These are phyloP conservation scores for Globisporangium paddicum DNA, from an alignment of 352 stramenopile genomes.

Conservation along the genomic window DNA sequence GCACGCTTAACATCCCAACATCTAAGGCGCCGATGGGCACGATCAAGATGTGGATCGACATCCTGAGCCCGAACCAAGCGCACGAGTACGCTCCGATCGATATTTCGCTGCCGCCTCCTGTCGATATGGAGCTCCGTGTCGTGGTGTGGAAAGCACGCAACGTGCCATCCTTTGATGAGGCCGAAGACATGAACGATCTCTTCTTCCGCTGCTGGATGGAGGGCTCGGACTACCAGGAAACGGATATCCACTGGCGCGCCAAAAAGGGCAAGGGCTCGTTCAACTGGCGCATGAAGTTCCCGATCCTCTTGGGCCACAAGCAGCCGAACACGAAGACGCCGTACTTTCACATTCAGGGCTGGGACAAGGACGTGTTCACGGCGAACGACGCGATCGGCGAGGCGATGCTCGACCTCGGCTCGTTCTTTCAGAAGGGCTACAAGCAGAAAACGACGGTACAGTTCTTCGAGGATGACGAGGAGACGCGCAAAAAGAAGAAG, in stretches of 20 bases:
- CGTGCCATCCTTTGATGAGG: conserved; percentile 76
- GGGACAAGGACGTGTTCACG: conserved; percentile 93
- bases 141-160: conserved; percentile 92
- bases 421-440: conserved; percentile 74
- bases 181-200: conserved; percentile 91
- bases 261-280: conserved; percentile 93
- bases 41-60: conserved; percentile 90
- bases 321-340: conserved; percentile 87
- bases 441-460: conserved; percentile 72
- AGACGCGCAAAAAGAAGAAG: conserved; percentile 73
- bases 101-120: conserved; percentile 74
- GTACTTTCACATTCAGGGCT: conserved; percentile 92
- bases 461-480: conserved; percentile 80
- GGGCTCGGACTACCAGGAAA: conserved; percentile 75
- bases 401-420: conserved; percentile 70
- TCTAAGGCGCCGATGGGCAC: conserved; percentile 81
- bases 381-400: conserved; percentile 91
- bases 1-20: conserved; percentile 83
- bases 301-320: conserved; percentile 82
- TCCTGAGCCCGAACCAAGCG: conserved; percentile 74
- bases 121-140: conserved; percentile 90
- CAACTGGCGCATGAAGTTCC: conserved; percentile 95
- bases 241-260: conserved; percentile 93
- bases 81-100: conserved; percentile 80
- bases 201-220: conserved; percentile 91